Conservation (phyloP, 2,329 filamentous ascomycete genomes). For the Cylindrodendrum hubeiense region DNA sequence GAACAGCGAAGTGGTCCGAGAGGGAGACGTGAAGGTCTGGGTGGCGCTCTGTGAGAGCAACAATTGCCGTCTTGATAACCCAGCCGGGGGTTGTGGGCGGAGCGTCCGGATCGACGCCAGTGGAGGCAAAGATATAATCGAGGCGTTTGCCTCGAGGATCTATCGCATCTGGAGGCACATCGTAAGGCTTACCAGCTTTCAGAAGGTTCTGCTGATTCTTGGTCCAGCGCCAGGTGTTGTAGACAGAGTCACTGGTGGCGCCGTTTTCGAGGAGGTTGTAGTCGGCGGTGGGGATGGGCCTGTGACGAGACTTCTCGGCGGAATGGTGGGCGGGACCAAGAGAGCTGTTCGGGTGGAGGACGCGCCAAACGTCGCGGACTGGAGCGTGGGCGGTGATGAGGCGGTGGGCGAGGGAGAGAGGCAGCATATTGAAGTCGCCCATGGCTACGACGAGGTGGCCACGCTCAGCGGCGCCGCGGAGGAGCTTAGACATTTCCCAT, state of each 20-base stretch:
- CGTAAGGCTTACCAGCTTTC: constrained; percentile 66
- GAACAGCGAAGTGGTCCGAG: constrained; percentile 95
- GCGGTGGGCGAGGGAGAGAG: constrained; percentile 84
- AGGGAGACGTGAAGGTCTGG: constrained; percentile 85
- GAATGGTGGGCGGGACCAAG: constrained; percentile 78
- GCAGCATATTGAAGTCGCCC: constrained; percentile 98
- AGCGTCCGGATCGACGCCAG: constrained; percentile 55
- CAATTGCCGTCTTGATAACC: constrained; percentile 76
- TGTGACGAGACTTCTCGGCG: constrained; percentile 74
- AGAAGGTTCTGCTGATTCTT: constrained; percentile 77
- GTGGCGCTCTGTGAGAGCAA: constrained; percentile 87
- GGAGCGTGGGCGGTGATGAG: constrained; percentile 84
- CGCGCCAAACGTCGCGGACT: constrained; percentile 86
- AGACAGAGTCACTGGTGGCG: constrained; percentile 84
- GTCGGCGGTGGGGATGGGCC: constrained; percentile 79
- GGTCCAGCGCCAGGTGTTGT: constrained; percentile 96
- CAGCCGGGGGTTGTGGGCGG: constrained; percentile 60
- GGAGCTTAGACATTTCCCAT: constrained; percentile 93
- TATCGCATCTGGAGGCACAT: constrained; percentile 71
- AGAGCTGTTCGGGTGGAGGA: constrained; percentile 85
- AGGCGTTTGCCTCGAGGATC: constrained; percentile 87
- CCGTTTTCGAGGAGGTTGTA: constrained; percentile 87
- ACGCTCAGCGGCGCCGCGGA: constrained; percentile 82
- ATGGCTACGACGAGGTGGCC: constrained; percentile 88
- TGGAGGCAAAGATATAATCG: constrained; percentile 92